Evolutionary conservation across 1,284 basidiomycete genomes (phyloP).

Genomic region (Ustilago trichophora): DNA sequence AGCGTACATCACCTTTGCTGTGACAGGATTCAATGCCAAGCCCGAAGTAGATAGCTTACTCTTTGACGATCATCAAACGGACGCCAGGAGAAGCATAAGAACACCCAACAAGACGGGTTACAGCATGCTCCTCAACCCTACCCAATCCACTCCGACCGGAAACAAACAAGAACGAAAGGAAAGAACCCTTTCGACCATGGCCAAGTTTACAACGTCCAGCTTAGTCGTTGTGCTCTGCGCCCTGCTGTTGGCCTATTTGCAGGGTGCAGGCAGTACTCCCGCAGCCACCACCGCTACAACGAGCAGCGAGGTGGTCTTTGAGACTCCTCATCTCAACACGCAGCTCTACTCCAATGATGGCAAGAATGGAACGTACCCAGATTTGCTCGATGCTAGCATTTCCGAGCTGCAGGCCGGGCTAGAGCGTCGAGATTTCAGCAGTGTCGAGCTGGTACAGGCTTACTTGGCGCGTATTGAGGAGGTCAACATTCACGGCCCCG

Average conservation of each 20-base stretch:
- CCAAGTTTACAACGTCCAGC: constrained; percentile 8
- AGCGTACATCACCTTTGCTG: too few species aligned
- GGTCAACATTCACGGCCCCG: constrained; percentile 71
- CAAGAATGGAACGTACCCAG: constrained; percentile 3
- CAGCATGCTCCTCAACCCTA: too few species aligned
- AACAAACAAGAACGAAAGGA: neutral
- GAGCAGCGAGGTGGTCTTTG: neutral
- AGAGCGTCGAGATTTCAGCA: constrained; percentile 6
- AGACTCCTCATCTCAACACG: neutral
- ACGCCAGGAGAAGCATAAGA: too few species aligned
- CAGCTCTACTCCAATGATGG: neutral
- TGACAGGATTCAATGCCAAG: too few species aligned
- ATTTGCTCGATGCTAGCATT: constrained; percentile 35
- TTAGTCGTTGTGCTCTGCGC: constrained; percentile 10
- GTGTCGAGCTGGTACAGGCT: constrained; percentile 67
- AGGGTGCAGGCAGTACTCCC: neutral
- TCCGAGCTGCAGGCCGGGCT: constrained; percentile 23
- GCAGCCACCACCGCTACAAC: neutral
- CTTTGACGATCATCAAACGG: too few species aligned
- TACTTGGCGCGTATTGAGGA: constrained; percentile 78
- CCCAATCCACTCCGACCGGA: too few species aligned
- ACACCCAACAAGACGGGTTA: too few species aligned
- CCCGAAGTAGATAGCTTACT: too few species aligned
- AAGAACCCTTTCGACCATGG: neutral
- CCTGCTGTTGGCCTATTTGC: constrained; percentile 4